phyloP scores from a whole-genome alignment of 108 stramenopile species.

The Thalassiosira profunda region DNA sequence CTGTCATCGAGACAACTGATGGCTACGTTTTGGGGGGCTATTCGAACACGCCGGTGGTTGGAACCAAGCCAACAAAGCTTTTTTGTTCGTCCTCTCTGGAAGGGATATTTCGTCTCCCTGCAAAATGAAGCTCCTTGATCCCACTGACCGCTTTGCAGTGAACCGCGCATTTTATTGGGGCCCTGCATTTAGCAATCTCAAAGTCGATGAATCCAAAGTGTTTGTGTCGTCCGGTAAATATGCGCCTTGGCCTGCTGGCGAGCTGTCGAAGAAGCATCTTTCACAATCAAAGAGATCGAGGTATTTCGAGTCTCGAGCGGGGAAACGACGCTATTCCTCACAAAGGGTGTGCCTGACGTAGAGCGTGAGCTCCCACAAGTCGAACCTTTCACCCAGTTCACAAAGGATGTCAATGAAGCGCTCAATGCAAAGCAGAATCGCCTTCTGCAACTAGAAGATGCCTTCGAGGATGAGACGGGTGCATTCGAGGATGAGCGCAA shows the following conservation, averaged over 20 bases:
- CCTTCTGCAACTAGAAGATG: too few relatives aligned
- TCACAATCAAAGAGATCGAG: conserved; percentile 11
- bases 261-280: background rate
- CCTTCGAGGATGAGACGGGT: background rate
- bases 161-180: background rate
- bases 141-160: conserved; percentile 6
- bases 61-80: conserved; percentile 15
- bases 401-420: conserved; percentile 24
- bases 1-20: conserved; percentile 17
- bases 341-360: background rate
- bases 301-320: conserved; percentile 16
- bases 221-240: too few relatives aligned
- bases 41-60: background rate
- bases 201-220: conserved; percentile 1
- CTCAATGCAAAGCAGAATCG: conserved; percentile 11
- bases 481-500: conserved; percentile 17
- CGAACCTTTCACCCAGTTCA: conserved; percentile 11
- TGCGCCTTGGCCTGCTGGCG: background rate
- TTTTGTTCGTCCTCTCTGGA: conserved; percentile 19
- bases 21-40: conserved; percentile 17
- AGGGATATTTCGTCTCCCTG: conserved; percentile 5
- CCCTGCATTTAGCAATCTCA: conserved; percentile 13
- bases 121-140: conserved; percentile 18
- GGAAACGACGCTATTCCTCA: background rate
- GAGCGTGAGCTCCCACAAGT: background rate